Base-by-base conservation (phyloP, 2,329 filamentous ascomycete species). In the Passalora sequoiae region DNA sequence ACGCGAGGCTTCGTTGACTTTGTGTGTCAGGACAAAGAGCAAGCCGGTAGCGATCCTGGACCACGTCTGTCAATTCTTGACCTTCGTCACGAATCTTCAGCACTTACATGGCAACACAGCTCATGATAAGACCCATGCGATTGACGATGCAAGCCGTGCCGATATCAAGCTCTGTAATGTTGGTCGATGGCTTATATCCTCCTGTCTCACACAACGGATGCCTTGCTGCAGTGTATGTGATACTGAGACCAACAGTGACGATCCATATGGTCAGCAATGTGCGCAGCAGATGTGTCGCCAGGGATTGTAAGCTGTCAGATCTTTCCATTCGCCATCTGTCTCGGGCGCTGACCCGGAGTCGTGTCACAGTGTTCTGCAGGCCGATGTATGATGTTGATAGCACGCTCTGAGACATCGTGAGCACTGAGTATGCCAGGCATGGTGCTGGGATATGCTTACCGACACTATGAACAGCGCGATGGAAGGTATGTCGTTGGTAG, bases 101-200 rank as follows among this genome's bases (percentile, higher is more conserved):
- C 22, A 46, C 55, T 48, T 45, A 61, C 59, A 60, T 28, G 4
- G 47, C 51, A 4, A 59, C 17, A 1, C 59, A 44, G 30, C 55
- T 53, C 12, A 51, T 45, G 12, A 55, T 47, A 10, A 60, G 50
- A 3, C 49, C 49, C 1, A 54, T 40, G 6, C 58, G 49, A 20
- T 61, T 55, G 8, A 61, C 22, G n/a, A 57, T 49, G 36, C 57
- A 61, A 2, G 51, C 50, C 1, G 16, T 42, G 17, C 58, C 55
- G 7, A 38, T 36, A 20, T 60, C 51, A n/a, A 47, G 46, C 19
- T 9, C 33, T 28, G 13, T 40, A n/a, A 13, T 32, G 8, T 0
- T 25, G 5, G 8, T 12, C 10, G 15, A 20, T 29, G 13, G 15
- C 20, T 2, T 30, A 27, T 6, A 28, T n/a, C 3, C 12, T n/a